These are phyloP conservation scores for Aspergillus ibericus DNA, from an alignment of 2,329 filamentous ascomycete species.

Conservation along the genomic window DNA sequence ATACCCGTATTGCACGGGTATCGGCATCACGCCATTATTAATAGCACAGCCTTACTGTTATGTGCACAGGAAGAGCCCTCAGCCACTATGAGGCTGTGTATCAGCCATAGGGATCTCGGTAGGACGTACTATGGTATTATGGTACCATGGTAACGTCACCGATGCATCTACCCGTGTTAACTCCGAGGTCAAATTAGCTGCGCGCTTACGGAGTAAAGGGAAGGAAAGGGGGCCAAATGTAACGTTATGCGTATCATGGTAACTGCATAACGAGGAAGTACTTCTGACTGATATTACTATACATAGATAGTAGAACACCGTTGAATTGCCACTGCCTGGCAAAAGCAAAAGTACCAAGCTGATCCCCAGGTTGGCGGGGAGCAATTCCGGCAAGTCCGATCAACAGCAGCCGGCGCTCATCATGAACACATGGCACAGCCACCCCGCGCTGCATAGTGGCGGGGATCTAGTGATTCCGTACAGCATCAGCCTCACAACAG, in stretches of 20 bases:
- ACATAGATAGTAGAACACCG: neutral
- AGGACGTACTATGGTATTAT: neutral
- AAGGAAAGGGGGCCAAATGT: neutral
- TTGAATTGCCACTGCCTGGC: neutral
- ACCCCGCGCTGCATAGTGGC: conserved; percentile 1
- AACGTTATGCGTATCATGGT: neutral
- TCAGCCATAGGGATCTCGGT: neutral
- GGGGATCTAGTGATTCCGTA: neutral
- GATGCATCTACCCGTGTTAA: neutral
- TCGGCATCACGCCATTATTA: conserved; percentile 4
- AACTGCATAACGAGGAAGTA: neutral
- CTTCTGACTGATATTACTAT: neutral
- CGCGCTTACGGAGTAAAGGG: neutral
- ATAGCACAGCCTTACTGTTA: neutral
- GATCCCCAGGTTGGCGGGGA: conserved; percentile 2
- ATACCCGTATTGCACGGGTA: neutral
- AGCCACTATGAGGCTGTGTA: conserved; percentile 1
- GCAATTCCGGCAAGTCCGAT: neutral
- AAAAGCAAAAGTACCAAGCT: neutral
- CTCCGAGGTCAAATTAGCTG: neutral
- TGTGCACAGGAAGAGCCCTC: neutral
- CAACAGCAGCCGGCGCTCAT: neutral
- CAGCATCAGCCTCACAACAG: neutral
- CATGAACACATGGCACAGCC: conserved; percentile 7
- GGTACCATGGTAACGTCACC: neutral